Percentiles rank a stretch among this genome's conserved stretches.
Evolutionary conservation across 306 rosid species (phyloP).

Genomic region (Vigna radiata): DNA sequence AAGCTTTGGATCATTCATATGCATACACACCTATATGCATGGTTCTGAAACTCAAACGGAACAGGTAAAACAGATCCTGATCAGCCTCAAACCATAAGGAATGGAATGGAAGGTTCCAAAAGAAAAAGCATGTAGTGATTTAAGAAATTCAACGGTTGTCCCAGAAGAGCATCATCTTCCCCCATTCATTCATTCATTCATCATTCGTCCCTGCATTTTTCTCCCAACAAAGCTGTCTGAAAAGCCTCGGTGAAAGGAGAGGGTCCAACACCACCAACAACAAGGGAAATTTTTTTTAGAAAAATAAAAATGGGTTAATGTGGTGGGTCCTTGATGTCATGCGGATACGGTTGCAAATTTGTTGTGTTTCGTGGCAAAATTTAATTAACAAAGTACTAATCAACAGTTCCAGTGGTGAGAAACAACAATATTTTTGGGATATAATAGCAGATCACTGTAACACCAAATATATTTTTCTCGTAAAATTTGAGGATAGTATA

Average conservation of each 20-base stretch:
- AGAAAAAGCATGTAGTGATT: constrained; percentile 37
- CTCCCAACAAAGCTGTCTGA: constrained; percentile 58
- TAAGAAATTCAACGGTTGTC: constrained; percentile 43
- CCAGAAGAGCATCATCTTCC: constrained; percentile 42
- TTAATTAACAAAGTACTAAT: constrained; percentile 38
- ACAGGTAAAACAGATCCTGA: constrained; percentile 64
- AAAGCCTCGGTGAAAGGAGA: constrained; percentile 55
- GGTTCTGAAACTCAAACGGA: constrained; percentile 55
- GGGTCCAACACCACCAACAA: constrained; percentile 44
- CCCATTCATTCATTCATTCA: constrained; percentile 33
- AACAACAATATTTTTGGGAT: no score
- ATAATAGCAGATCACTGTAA: not conserved
- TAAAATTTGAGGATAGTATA: not conserved
- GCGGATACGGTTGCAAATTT: constrained; percentile 57
- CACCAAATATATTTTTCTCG: not conserved
- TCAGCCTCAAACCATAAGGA: constrained; percentile 53
- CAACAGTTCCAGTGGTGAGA: not conserved
- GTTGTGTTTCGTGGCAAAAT: constrained; percentile 54
- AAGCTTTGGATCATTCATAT: constrained; percentile 46
- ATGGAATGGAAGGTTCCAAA: constrained; percentile 51
- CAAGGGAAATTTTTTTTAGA: not conserved
- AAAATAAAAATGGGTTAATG: constrained; percentile 30
- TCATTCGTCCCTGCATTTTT: constrained; percentile 47
- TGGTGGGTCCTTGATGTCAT: constrained; percentile 61
- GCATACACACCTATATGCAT: constrained; percentile 62